phyloP scores from a whole-genome alignment of 345 rosid genomes.

The Moricandia moricandioides region DNA sequence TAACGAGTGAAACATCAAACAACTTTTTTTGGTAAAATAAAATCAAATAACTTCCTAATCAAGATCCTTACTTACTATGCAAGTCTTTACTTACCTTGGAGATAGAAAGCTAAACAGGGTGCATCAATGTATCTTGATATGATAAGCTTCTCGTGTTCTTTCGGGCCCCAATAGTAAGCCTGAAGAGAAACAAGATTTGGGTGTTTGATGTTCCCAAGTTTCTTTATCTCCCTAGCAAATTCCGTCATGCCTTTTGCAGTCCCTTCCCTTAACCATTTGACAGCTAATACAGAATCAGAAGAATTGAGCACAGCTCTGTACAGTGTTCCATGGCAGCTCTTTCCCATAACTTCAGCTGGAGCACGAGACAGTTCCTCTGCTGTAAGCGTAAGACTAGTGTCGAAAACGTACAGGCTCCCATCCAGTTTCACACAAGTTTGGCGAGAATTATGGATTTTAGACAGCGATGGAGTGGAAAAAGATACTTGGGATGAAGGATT shows the following conservation, averaged over 20 bases:
- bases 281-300: slow-evolving; percentile 57
- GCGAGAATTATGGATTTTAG: slow-evolving; percentile 40
- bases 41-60: neutral
- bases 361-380: slow-evolving; percentile 83
- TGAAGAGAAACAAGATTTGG: slow-evolving; percentile 77
- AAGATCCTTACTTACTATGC: neutral
- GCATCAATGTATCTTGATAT: slow-evolving; percentile 63
- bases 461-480: slow-evolving; percentile 56
- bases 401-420: slow-evolving; percentile 74
- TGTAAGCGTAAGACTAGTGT: slow-evolving; percentile 56
- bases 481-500: slow-evolving; percentile 54
- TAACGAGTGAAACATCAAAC: too few species aligned
- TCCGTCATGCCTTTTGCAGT: slow-evolving; percentile 78
- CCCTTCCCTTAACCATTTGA: slow-evolving; percentile 88
- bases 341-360: slow-evolving; percentile 83
- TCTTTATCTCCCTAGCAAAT: slow-evolving; percentile 82
- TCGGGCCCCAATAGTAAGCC: slow-evolving; percentile 88
- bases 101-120: slow-evolving; percentile 62
- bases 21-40: neutral
- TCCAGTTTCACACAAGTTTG: slow-evolving; percentile 67
- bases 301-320: slow-evolving; percentile 74
- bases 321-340: slow-evolving; percentile 79
- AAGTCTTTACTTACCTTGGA: slow-evolving; percentile 56
- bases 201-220: slow-evolving; percentile 80
- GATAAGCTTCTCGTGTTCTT: slow-evolving; percentile 80